phyloP scores from a whole-genome alignment of 139 green algal genomes.

The Chlorella sp. region DNA sequence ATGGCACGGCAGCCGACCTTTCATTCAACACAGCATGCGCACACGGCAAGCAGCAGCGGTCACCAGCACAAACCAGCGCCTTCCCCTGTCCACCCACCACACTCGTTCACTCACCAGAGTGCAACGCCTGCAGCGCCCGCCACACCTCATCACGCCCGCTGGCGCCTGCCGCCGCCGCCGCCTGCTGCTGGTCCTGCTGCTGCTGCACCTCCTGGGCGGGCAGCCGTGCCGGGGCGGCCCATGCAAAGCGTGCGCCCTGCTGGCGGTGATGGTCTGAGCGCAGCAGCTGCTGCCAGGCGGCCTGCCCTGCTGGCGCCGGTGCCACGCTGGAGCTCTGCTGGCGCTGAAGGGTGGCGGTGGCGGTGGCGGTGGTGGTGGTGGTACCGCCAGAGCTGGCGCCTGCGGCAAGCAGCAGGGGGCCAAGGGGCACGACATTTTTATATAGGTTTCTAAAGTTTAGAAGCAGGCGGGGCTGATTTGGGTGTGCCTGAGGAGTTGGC shows the following conservation, averaged over 20 bases:
- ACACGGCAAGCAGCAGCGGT: not conserved
- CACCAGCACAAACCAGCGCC: not conserved
- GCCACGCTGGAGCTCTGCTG: not conserved
- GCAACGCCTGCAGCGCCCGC: slow-evolving; percentile 66
- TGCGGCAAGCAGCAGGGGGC: not conserved
- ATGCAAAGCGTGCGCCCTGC: slow-evolving; percentile 5
- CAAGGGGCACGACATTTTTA: too few species aligned
- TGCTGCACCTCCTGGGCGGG: not conserved
- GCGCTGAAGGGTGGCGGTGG: not conserved
- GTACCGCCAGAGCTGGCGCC: slow-evolving; percentile 23
- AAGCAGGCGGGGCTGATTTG: too few species aligned
- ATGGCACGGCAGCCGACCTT: too few species aligned
- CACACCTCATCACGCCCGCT: slow-evolving; percentile 30
- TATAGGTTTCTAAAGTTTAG: too few species aligned
- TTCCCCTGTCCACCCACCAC: not conserved
- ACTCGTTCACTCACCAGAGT: slow-evolving; percentile 60
- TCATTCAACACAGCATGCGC: too few species aligned
- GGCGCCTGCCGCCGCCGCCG: not conserved
- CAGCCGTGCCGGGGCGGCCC: not conserved
- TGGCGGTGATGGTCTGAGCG: slow-evolving; percentile 9
- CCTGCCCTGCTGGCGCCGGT: not conserved
- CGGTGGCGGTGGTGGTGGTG: slow-evolving; percentile 8
- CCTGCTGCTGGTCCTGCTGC: not conserved
- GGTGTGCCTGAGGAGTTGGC: too few species aligned
- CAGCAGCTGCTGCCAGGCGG: slow-evolving; percentile 26